A percentile compares a stretch with the other conserved stretches of the same genome.
Evolutionary conservation across 768 basidiomycete genomes (phyloP).

Genomic region (Serendipita sp.): DNA sequence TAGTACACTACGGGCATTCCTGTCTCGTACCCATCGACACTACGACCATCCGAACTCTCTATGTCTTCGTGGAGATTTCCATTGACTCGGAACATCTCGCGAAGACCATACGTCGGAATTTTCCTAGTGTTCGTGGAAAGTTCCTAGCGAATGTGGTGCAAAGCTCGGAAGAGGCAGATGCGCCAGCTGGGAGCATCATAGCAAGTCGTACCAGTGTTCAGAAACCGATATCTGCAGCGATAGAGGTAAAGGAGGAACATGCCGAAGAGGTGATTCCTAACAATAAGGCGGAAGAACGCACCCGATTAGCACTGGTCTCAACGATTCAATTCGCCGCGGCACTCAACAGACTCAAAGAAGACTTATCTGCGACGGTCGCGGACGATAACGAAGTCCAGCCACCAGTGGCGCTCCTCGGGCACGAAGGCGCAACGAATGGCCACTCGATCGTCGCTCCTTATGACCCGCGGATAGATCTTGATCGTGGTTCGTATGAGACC

Average conservation of each 20-base stretch:
- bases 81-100: conserved; percentile 76
- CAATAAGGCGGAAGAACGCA: conserved; percentile 20
- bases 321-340: conserved; percentile 97
- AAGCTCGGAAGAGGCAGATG: conserved; percentile 29
- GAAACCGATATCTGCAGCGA: conserved; percentile 12
- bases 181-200: conserved; percentile 28
- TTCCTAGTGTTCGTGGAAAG: conserved; percentile 53
- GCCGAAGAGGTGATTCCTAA: neutral
- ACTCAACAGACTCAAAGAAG: conserved; percentile 70
- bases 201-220: conserved; percentile 12
- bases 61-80: conserved; percentile 92
- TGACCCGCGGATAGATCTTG: conserved; percentile 16
- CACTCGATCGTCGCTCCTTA: neutral
- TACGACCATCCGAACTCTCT: conserved; percentile 85
- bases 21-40: conserved; percentile 95
- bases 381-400: neutral
- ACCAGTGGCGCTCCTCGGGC: too few species aligned
- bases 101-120: conserved; percentile 75
- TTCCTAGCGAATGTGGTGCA: conserved; percentile 50
- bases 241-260: conserved; percentile 1
- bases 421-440: conserved; percentile 10
- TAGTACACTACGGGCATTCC: conserved; percentile 95
- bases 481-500: conserved; percentile 53
- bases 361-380: conserved; percentile 30
- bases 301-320: conserved; percentile 79